Evolutionary conservation across 1,284 basidiomycete genomes (phyloP), one percentile per base, ranked within the genome.

Genomic region (Ceratobasidium papillatum): DNA sequence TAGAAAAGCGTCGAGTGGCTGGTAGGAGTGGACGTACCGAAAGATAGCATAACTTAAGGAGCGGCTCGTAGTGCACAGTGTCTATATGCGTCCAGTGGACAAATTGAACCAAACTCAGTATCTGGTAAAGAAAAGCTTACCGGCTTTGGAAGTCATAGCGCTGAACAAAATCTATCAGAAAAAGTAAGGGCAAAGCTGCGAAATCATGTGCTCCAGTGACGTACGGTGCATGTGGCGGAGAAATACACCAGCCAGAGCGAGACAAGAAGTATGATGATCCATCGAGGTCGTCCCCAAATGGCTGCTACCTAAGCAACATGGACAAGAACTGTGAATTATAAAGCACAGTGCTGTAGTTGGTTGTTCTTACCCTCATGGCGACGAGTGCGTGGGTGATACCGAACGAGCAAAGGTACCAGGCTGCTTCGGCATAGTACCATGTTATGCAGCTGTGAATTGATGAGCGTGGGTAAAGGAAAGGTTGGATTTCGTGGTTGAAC

Each of bases 381-480:
- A 73, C 75, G 22, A 76, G 52, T 5, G 52, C 49, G 43, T 76
- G 75, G 8, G 51, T 65, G 2, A 76, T 73, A 3, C 47, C 75
- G 41, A 65, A 66, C 36, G 62, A 59, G 22, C 64, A 43, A 36
- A 73, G 41, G 34, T 76, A 72, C 59, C 63, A 65, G 14, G 45
- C n/a, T 2, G 47, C 69, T 25, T 76, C 75, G 7, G 52, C 25
- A 25, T 41, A 73, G 11, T 64, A 66, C 75, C 75, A 76, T 19
- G 51, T 68, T 27, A 62, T 34, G 58, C 75, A 76, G 58, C 72
- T 75, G 45, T 34, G 1, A 25, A 34, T 22, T 17, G 30, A 22
- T 51, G 2, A 41, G 54, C 19, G 19, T 8, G 27, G 32, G 22
- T 61, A 27, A 8, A 7, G 22, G 43, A 36, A 17, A 12, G n/a